Evolutionary conservation across 805 yeast genomes (phyloP).

Genomic region (Peterozyma toletana): DNA sequence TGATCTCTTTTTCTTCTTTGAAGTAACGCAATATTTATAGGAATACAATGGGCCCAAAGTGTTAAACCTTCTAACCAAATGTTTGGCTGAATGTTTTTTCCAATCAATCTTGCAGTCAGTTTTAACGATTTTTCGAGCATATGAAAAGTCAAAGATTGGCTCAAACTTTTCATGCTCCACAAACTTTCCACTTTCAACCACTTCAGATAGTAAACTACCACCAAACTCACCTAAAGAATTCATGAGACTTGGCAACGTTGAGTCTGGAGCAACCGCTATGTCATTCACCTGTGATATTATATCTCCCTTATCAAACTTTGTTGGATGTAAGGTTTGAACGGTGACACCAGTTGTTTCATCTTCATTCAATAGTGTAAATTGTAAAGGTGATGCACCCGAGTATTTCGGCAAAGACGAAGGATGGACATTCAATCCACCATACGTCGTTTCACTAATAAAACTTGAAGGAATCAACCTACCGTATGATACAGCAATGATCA

Average conservation of each 20-base stretch:
- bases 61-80: conserved; percentile 33
- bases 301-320: conserved; percentile 74
- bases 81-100: conserved; percentile 26
- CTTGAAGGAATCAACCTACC: conserved; percentile 71
- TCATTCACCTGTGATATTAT: conserved; percentile 52
- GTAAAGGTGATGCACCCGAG: conserved; percentile 89
- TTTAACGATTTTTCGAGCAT: conserved; percentile 51
- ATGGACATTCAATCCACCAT: conserved; percentile 84
- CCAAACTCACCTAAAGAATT: conserved; percentile 53
- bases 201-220: conserved; percentile 44
- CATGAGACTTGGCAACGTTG: conserved; percentile 38
- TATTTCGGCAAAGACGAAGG: conserved; percentile 82
- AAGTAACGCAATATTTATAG: conserved; percentile 26
- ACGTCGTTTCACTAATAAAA: conserved; percentile 39
- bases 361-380: conserved; percentile 61
- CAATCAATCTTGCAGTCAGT: conserved; percentile 39
- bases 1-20: conserved; percentile 14
- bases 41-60: conserved; percentile 54
- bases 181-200: conserved; percentile 28
- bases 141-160: conserved; percentile 30
- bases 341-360: conserved; percentile 74
- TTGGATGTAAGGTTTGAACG: conserved; percentile 84
- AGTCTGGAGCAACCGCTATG: conserved; percentile 30
- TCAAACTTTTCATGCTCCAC: conserved; percentile 12
- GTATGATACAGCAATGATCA: conserved; percentile 88